Evolutionary conservation across 2,329 filamentous ascomycete genomes (phyloP).

Genomic region (Coleophoma eucalyptorum): DNA sequence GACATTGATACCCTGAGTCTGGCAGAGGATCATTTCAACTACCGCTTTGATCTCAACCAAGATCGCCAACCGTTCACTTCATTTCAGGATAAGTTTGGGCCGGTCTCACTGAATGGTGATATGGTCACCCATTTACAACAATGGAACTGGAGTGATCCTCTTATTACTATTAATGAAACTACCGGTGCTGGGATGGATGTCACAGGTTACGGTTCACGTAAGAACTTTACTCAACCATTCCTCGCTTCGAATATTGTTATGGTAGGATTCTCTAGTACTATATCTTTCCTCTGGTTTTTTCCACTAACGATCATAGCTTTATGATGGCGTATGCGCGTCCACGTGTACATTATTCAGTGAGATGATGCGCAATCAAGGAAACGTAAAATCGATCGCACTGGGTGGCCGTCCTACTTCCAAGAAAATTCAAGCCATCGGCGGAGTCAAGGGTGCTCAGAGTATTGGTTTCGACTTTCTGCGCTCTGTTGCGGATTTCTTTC

Average conservation of each 20-base stretch:
- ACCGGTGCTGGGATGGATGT: conserved; percentile 13
- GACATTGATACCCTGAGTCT: neutral
- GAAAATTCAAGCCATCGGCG: conserved; percentile 57
- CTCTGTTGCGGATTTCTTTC: neutral
- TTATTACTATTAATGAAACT: conserved; percentile 1
- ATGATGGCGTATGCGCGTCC: conserved; percentile 52
- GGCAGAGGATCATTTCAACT: conserved; percentile 1
- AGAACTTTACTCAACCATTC: conserved; percentile 25
- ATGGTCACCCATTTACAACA: neutral
- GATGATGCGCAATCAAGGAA: conserved; percentile 43
- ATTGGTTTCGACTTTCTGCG: conserved; percentile 1
- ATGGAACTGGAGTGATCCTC: conserved; percentile 5
- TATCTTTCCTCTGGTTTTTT: neutral
- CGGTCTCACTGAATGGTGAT: conserved; percentile 1
- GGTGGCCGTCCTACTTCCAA: conserved; percentile 50
- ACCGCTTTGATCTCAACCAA: neutral
- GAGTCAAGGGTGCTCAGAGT: conserved; percentile 48
- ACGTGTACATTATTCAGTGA: conserved; percentile 54
- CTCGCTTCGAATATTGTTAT: conserved; percentile 32
- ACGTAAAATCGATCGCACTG: conserved; percentile 49
- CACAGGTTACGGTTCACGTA: conserved; percentile 18
- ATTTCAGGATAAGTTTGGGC: conserved; percentile 3
- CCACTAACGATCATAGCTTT: conserved; percentile 23
- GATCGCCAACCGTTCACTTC: conserved; percentile 1
- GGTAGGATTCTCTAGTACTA: neutral